Evolutionary conservation across 495 filamentous ascomycete species (phyloP), one percentile per base, ranked within the genome.

Genomic region (Xylaria acuta): DNA sequence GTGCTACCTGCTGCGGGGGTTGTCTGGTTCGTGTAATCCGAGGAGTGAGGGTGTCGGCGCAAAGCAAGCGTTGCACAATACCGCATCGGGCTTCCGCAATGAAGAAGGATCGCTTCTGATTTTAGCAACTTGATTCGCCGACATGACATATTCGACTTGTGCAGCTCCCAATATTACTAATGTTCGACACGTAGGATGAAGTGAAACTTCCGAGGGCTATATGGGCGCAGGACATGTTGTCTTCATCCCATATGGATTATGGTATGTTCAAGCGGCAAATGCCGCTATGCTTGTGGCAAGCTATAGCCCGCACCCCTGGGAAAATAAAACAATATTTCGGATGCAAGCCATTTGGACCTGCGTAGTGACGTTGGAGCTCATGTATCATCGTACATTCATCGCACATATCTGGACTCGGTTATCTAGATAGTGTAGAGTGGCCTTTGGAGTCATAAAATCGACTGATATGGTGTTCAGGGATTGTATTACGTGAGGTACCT

Each of bases 71-170:
- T 75, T 41, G 32, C 58, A 54, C 64, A 34, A 14, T 34, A 67
- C 22, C 8, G 12, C 30, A 34, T 59, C n/a, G 30, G 54, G 54
- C 54, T 30, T 36, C 25, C 30, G 38, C 41, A 5, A 49, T 1
- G 63, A 65, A 58, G 54, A 40, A 53, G 56, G 68, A 54, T 64
- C 49, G 58, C 43, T 64, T 53, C 36, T 63, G 56, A 54, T 43
- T 53, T 64, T 20, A 25, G 68, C 47, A 14, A 45, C 36, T 53
- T 4, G 27, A 59, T 45, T 59, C 53, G 40, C 25, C 32, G 25
- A 59, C 53, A 59, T 69, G 53, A 40, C 25, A 41, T 2, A 36
- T 38, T 45, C 47, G 18, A 16, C 43, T 38, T n/a, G 43, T 38
- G 30, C 8, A 25, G 16, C 11, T 36, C 30, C 32, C 45, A 20